phyloP scores from a whole-genome alignment of 2,329 filamentous ascomycete genomes.

The Xylaria sp. region DNA sequence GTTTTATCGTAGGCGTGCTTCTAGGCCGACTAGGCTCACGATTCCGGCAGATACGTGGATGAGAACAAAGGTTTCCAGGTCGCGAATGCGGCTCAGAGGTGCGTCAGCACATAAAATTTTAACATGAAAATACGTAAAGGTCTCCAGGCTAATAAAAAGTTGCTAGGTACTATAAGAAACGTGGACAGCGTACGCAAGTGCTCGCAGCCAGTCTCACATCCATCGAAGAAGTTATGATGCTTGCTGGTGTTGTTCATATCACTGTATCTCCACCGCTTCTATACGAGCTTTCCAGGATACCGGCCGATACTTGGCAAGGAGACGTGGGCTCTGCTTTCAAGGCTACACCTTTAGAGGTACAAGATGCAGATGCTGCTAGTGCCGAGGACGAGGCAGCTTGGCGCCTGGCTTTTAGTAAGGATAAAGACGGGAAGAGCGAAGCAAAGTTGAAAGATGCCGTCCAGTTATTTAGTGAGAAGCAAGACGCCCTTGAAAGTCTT shows the following conservation, averaged over 20 bases:
- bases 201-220: conserved; percentile 6
- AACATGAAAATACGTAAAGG: no score
- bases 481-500: conserved; percentile 3
- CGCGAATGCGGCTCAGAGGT: background rate
- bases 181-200: conserved; percentile 1
- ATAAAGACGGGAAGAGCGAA: conserved; percentile 5
- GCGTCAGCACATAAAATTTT: background rate
- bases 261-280: conserved; percentile 4
- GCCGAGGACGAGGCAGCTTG: background rate
- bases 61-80: background rate
- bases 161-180: background rate
- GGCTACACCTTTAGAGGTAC: background rate
- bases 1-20: background rate
- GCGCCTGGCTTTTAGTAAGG: conserved; percentile 7
- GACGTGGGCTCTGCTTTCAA: conserved; percentile 6
- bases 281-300: background rate
- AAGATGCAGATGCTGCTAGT: background rate
- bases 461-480: conserved; percentile 1
- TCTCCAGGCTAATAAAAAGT: background rate
- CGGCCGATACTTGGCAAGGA: background rate
- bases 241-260: conserved; percentile 9
- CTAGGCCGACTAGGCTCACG: background rate
- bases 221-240: conserved; percentile 13
- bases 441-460: conserved; percentile 7
- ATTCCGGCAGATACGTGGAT: background rate